A percentile compares a stretch with the other conserved stretches of the same genome.
Conservation (phyloP, 1,284 basidiomycete species). For the Xerocomus cyaneibrunnescens region DNA sequence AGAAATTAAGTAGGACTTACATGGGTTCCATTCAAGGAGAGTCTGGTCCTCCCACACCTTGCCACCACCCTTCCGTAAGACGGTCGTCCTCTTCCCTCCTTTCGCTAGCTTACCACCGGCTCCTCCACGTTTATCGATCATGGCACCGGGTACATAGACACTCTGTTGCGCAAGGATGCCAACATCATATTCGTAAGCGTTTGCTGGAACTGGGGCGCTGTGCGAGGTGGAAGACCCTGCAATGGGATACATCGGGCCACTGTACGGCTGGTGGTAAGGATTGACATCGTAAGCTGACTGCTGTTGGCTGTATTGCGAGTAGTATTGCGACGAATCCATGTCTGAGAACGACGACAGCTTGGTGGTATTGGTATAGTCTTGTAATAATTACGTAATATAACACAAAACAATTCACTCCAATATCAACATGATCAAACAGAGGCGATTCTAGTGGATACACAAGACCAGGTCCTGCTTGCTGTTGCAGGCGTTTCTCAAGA, state of each 20-base stretch:
- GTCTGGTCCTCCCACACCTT: constrained; percentile 99
- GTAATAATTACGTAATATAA: constrained; percentile 22
- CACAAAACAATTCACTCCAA: not conserved
- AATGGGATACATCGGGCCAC: constrained; percentile 68
- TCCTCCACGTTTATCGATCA: constrained; percentile 82
- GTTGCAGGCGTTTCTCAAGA: constrained; percentile 42
- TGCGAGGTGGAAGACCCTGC: constrained; percentile 66
- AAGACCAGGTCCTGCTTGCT: constrained; percentile 22
- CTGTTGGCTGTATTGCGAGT: constrained; percentile 48
- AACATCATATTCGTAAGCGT: constrained; percentile 87
- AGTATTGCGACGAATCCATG: constrained; percentile 35
- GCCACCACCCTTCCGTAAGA: constrained; percentile 91
- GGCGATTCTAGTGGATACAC: constrained; percentile 8
- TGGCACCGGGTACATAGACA: constrained; percentile 84
- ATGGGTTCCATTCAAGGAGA: constrained; percentile 95
- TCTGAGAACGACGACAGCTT: not conserved
- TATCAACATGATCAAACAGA: constrained; percentile 35
- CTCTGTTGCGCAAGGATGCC: constrained; percentile 85
- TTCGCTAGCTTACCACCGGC: constrained; percentile 82
- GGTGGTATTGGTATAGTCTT: not conserved
- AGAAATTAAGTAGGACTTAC: constrained; percentile 49
- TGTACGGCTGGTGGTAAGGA: constrained; percentile 76
- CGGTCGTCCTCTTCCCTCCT: constrained; percentile 92
- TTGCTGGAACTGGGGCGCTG: constrained; percentile 79
- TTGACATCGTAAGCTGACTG: constrained; percentile 61